A percentile compares a stretch with the other conserved stretches of the same genome.
phyloP scores from a whole-genome alignment of 495 filamentous ascomycete species.

The Aspergillus mulundensis region DNA sequence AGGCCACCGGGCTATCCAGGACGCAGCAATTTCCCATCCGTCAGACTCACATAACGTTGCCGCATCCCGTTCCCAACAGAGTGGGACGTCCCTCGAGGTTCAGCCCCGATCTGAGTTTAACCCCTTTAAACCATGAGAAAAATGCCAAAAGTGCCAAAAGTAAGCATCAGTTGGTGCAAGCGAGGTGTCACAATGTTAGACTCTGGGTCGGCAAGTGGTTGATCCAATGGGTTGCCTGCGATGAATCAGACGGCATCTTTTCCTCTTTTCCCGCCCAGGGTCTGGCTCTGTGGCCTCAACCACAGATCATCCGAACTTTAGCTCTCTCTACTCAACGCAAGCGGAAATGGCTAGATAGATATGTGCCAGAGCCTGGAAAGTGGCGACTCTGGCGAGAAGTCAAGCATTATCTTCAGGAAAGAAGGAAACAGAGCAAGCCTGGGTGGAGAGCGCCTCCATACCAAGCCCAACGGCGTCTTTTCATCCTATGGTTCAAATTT shows the following conservation, averaged over 20 bases:
- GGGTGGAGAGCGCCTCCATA: conserved; percentile 10
- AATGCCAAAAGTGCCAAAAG: conserved; percentile 2
- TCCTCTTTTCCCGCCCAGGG: background rate
- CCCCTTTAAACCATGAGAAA: conserved; percentile 6
- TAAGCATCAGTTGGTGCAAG: conserved; percentile 6
- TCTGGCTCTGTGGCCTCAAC: background rate
- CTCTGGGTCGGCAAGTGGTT: conserved; percentile 5
- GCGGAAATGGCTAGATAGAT: background rate
- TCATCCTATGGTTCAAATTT: conserved; percentile 1
- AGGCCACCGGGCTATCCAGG: background rate
- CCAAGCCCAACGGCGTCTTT: conserved; percentile 11
- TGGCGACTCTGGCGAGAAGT: background rate
- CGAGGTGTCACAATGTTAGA: conserved; percentile 6
- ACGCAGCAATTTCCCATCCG: background rate
- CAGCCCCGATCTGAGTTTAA: background rate
- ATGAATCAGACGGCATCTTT: background rate
- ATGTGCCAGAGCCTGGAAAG: background rate
- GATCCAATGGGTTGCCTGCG: background rate
- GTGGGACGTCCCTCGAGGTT: conserved; percentile 11
- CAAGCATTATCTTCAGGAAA: conserved; percentile 2
- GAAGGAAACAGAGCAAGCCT: background rate
- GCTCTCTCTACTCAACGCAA: background rate
- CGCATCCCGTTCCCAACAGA: background rate
- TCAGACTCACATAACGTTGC: background rate
- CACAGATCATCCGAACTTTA: background rate